Conservation (phyloP, 1,139 yeast species). For the Kodamaea sp. region DNA sequence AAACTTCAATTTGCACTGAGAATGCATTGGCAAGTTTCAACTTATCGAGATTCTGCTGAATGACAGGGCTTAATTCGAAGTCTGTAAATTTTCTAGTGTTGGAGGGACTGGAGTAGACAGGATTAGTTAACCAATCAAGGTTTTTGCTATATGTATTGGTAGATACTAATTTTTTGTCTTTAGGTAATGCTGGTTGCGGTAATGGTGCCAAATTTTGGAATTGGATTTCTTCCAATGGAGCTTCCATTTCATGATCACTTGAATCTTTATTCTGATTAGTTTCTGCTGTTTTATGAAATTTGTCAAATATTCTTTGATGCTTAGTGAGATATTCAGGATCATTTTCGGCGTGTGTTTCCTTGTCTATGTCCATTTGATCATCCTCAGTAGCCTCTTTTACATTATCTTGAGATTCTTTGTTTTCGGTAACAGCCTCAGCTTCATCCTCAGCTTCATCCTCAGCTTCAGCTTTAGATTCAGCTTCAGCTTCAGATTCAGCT, state of each 20-base stretch:
- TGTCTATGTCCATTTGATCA: constrained; percentile 7
- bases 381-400: background rate
- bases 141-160: constrained; percentile 38
- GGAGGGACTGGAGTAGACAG: constrained; percentile 51
- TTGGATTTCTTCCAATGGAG: constrained; percentile 26
- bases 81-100: constrained; percentile 39
- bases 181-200: constrained; percentile 74
- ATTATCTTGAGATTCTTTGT: background rate
- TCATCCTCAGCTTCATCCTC: background rate
- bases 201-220: constrained; percentile 64
- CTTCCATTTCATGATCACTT: constrained; percentile 19
- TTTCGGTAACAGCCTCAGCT: background rate
- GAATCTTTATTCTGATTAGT: constrained; percentile 13
- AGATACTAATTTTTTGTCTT: constrained; percentile 42
- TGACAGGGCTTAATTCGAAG: constrained; percentile 37
- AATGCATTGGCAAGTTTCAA: constrained; percentile 57
- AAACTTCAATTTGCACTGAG: constrained; percentile 72
- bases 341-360: constrained; percentile 6
- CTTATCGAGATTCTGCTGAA: constrained; percentile 45
- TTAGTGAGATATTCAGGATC: constrained; percentile 22
- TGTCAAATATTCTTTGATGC: constrained; percentile 29
- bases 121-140: constrained; percentile 66
- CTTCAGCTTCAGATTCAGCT: background rate
- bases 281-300: constrained; percentile 15
- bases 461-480: background rate